These are phyloP conservation scores for Paratinospora sagittata DNA, from an alignment of 164 flowering plant genomes.

Conservation along the genomic window DNA sequence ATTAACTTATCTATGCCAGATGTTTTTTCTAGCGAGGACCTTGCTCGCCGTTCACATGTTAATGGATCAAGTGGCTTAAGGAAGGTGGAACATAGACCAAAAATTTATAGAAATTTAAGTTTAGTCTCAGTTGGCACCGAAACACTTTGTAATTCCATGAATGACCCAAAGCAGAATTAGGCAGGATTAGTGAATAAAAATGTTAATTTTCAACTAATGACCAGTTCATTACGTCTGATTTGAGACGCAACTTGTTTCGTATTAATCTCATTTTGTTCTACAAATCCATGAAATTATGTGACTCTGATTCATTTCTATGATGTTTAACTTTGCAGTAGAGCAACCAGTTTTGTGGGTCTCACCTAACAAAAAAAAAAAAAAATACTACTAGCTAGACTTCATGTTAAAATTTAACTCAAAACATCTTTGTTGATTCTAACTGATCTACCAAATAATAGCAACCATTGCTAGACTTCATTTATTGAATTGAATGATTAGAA, in stretches of 20 bases:
- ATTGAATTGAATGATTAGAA: neutral
- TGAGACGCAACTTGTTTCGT: neutral
- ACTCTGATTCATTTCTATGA: neutral
- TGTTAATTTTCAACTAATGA: neutral
- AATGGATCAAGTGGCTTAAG: neutral
- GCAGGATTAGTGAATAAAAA: neutral
- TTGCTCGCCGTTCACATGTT: no score
- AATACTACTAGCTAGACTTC: neutral
- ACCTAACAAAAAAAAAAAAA: neutral
- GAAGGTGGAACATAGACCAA: neutral
- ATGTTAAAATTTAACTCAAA: neutral
- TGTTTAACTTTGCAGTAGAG: neutral
- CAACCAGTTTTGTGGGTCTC: neutral
- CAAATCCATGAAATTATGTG: neutral
- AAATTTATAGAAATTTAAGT: neutral
- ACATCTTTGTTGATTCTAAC: neutral
- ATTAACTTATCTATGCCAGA: neutral
- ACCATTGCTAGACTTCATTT: neutral
- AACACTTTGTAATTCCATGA: neutral
- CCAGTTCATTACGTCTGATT: neutral
- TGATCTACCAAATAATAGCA: neutral
- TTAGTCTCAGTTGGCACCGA: constrained; percentile 1
- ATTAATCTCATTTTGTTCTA: neutral
- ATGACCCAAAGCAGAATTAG: neutral
- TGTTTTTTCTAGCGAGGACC: no score